These are phyloP conservation scores for Pseudomicrostroma phylloplanum DNA, from an alignment of 1,284 basidiomycete genomes.

Conservation along the genomic window DNA sequence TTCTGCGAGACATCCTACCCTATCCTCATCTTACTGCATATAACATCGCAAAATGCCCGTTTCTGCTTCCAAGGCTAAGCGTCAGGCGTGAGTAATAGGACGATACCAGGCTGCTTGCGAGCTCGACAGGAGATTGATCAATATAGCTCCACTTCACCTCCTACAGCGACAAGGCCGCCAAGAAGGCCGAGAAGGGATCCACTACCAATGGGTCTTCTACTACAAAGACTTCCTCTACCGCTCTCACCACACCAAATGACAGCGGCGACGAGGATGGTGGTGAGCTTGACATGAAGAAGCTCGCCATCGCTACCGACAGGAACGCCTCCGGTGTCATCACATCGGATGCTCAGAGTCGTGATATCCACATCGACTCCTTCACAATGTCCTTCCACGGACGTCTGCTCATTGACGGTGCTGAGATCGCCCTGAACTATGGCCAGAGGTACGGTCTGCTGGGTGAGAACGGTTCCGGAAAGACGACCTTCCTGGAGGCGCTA, in stretches of 20 bases:
- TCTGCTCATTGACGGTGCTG: conserved; percentile 81
- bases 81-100: conserved; percentile 48
- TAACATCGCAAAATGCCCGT: conserved; percentile 32
- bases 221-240: conserved; percentile 21
- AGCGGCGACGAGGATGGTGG: conserved; percentile 24
- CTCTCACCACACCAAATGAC: conserved; percentile 36
- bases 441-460: conserved; percentile 89
- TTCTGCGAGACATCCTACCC: no score
- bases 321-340: conserved; percentile 69
- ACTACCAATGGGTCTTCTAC: conserved; percentile 33
- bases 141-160: background rate
- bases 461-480: conserved; percentile 97
- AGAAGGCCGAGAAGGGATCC: conserved; percentile 40
- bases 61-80: conserved; percentile 51
- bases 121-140: no score
- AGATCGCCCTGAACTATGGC: conserved; percentile 89
- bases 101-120: background rate
- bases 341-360: conserved; percentile 83
- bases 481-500: conserved; percentile 54
- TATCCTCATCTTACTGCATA: no score
- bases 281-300: conserved; percentile 48
- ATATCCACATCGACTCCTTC: conserved; percentile 94
- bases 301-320: conserved; percentile 45
- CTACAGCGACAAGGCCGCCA: conserved; percentile 46
- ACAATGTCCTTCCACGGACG: conserved; percentile 96